Percentiles rank a stretch among this genome's conserved stretches.
phyloP scores from a whole-genome alignment of 2,329 filamentous ascomycete species.

The Calonectria ilicicola region DNA sequence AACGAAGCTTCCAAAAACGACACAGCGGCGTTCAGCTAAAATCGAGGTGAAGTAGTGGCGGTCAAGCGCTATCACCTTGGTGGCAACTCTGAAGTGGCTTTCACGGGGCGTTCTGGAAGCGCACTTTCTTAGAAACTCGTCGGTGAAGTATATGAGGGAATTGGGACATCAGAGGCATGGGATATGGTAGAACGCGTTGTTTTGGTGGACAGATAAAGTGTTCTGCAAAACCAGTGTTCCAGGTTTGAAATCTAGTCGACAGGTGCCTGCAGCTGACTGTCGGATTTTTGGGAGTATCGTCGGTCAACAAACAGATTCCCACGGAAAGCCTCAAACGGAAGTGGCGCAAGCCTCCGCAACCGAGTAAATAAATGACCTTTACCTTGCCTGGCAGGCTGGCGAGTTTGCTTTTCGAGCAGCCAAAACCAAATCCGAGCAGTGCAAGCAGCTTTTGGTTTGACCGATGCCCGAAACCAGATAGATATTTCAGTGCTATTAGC shows the following conservation, averaged over 20 bases:
- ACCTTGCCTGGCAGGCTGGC: neutral
- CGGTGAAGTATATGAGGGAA: neutral
- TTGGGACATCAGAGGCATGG: neutral
- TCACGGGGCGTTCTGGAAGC: neutral
- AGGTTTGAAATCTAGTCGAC: neutral
- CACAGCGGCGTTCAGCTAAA: neutral
- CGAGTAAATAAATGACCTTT: neutral
- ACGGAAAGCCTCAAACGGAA: neutral
- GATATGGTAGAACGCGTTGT: neutral
- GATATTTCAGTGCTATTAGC: neutral
- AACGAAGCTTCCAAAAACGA: slow-evolving; percentile 16
- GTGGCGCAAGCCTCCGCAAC: neutral
- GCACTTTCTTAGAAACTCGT: neutral
- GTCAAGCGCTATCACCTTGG: neutral
- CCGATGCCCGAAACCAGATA: neutral
- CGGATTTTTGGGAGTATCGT: slow-evolving; percentile 17
- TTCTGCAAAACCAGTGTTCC: neutral
- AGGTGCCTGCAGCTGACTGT: slow-evolving; percentile 35
- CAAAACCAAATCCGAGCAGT: neutral
- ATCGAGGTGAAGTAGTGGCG: neutral
- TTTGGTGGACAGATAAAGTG: neutral
- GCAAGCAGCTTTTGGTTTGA: neutral
- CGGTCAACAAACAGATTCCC: neutral
- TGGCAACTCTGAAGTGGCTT: neutral
- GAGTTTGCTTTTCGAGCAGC: neutral